phyloP scores from a whole-genome alignment of 306 rosid genomes.

The Malus sieversii region DNA sequence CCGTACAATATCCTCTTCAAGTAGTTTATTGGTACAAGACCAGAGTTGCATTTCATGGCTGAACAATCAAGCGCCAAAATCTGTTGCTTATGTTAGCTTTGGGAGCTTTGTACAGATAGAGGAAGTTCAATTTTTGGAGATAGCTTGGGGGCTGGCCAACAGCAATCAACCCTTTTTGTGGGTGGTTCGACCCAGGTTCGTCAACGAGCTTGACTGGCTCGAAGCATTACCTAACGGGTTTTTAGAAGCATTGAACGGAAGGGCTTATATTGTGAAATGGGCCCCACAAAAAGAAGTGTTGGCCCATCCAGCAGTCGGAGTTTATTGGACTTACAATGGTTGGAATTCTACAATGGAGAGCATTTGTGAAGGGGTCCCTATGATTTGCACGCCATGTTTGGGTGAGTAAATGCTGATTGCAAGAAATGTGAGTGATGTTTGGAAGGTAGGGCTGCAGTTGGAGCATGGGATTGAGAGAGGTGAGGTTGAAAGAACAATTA shows the following conservation, averaged over 20 bases:
- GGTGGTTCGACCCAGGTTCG: constrained; percentile 44
- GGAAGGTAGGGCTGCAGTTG: too few relatives aligned
- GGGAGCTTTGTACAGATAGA: constrained; percentile 38
- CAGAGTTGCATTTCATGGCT: constrained; percentile 58
- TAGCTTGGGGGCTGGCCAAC: constrained; percentile 58
- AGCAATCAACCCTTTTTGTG: constrained; percentile 43
- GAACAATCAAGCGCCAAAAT: constrained; percentile 22
- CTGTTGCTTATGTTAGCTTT: constrained; percentile 60
- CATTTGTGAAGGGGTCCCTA: too few relatives aligned
- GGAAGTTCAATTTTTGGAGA: constrained; percentile 37
- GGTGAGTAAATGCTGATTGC: too few relatives aligned
- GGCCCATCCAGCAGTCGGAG: constrained; percentile 41
- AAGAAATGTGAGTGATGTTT: too few relatives aligned
- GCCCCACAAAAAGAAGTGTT: constrained; percentile 55
- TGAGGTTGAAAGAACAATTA: too few relatives aligned
- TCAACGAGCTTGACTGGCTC: constrained; percentile 14
- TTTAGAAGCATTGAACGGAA: constrained; percentile 25
- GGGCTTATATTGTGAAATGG: constrained; percentile 49
- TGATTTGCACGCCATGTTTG: too few relatives aligned
- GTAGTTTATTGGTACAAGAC: constrained; percentile 34
- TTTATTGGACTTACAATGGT: constrained; percentile 51
- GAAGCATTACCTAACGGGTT: constrained; percentile 31
- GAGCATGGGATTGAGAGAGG: too few relatives aligned
- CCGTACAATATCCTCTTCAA: background rate
- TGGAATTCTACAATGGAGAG: constrained; percentile 20